Evolutionary conservation across 2,329 filamentous ascomycete species (phyloP), one percentile per base, ranked within the genome.

Genomic region (Trichoderma gracile): DNA sequence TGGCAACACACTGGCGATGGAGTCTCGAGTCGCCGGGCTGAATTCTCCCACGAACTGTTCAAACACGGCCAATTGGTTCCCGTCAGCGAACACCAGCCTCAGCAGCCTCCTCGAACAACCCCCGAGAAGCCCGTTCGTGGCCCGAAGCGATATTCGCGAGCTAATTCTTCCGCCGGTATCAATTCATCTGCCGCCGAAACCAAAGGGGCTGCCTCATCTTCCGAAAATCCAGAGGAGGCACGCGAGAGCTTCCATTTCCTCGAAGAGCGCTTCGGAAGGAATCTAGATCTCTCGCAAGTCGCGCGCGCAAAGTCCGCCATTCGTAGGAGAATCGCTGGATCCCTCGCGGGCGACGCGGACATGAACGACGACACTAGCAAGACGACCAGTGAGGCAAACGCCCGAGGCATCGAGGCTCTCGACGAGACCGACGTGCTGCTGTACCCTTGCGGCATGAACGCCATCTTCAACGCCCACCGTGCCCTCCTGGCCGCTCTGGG

Each of bases 1-100:
- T 99, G 95, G 95, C 95, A 98, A 75, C 95, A 99, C 76, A 90
- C 91, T 0, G 95, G 95, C 21, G 93, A 97, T 67, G 95, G 95
- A 17, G 83, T 97, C 15, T 97, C 93, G 0, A 97, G 93, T 74
- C 88, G 95, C 56, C 86, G 93, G 46, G 93, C 92, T 40, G 94
- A 97, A 74, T 97, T 96, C 76, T 97, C 91, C 73, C 87, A 93
- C 66, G 81, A 84, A 47, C 83, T 94, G 1, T 86, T 96, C 68
- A 84, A 84, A 43, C 88, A 94, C 67, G 88, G 88, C 0, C 80
- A 90, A 47, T 79, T 87, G 19, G 73, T 78, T 8, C 75, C 73
- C 1, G 69, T 74, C 17, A 67, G 69, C 19, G 66, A 65, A 5
- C 65, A 72, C 4, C 69, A 73, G 8, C 68, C 72, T 27, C 71